phyloP scores from a whole-genome alignment of 495 filamentous ascomycete genomes.

The Penicillium cosmopolitanum region DNA sequence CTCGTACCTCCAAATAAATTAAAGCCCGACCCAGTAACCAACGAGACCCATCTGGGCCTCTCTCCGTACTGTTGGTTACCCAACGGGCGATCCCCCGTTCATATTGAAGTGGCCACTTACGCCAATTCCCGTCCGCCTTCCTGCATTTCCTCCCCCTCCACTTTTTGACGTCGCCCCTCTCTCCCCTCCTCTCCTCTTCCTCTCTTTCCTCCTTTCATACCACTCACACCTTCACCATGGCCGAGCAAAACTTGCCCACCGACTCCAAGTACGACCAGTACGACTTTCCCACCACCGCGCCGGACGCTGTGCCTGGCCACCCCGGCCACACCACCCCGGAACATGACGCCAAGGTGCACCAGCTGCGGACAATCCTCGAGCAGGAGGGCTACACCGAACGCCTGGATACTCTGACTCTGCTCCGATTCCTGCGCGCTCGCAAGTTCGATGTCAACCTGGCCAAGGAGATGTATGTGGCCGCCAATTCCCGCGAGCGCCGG shows the following conservation, averaged over 20 bases:
- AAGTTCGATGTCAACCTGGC: conserved; percentile 87
- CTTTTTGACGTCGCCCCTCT: conserved; percentile 14
- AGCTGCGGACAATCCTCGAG: conserved; percentile 85
- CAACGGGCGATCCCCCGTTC: conserved; percentile 15
- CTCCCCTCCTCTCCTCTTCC: conserved; percentile 13
- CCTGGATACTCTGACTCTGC: conserved; percentile 87
- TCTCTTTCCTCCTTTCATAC: conserved; percentile 13
- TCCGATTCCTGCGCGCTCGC: conserved; percentile 89
- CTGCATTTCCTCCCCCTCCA: conserved; percentile 20
- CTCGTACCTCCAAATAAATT: background rate
- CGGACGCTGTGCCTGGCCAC: conserved; percentile 72
- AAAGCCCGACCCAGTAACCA: background rate
- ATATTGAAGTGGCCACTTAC: conserved; percentile 28
- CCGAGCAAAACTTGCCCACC: conserved; percentile 53
- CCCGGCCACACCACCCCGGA: conserved; percentile 84
- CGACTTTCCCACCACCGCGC: conserved; percentile 83
- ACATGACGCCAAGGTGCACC: conserved; percentile 88
- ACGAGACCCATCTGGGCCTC: background rate
- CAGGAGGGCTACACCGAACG: conserved; percentile 79
- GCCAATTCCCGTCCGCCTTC: conserved; percentile 27
- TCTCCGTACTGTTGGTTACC: conserved; percentile 13
- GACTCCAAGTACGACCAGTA: conserved; percentile 96
- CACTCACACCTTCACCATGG: conserved; percentile 39
- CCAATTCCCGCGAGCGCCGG: conserved; percentile 2
- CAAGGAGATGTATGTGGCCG: conserved; percentile 76